Base-by-base conservation (phyloP, 495 filamentous ascomycete genomes). In the Xylaria cubensis region DNA sequence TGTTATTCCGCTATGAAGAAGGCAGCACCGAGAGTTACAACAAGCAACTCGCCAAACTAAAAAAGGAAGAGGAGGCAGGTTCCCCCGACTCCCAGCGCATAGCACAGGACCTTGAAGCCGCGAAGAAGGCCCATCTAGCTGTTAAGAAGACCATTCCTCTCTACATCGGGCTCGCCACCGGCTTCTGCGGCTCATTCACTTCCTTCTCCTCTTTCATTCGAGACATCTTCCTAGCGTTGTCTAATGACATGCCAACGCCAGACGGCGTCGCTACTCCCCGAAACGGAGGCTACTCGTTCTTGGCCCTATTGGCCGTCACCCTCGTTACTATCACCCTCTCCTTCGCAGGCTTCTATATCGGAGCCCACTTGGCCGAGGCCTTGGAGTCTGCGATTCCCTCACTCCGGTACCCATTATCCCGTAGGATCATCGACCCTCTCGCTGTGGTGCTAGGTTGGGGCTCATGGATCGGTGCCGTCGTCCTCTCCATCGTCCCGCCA, bases 171-270 rank as follows among this genome's bases (percentile, higher is more conserved):
- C 89, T 99, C 1, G 90, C 95, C 0, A 97, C 93, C 3, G 96
- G 96, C 15, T 98, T 97, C 83, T 98, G 96, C 80, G 96, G 96
- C 67, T 94, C 90, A 75, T 91, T 96, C 65, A 98, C 96, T 4
- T 94, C 91, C 48, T 98, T 98, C 82, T 97, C 94, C 0, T 90
- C 92, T 15, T 97, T 97, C 78, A 91, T 95, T 51, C 89, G 95
- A 4, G 95, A 97, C 76, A 81, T 86, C 61, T 97, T 97, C 80
- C 85, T 97, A n/a, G 91, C 93, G 0, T 79, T 98, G 15, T 90
- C 93, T 8, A 97, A 97, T 77, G 87, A 90, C 65, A 82, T 94
- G 13, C 65, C 77, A 8, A 73, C 10, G 42, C 79, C 75, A 46
- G 82, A 64, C 3, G 76, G 71, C 24, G 72, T 75, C 0, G 69